Base-by-base conservation (phyloP, 192 early-diverging fungal species). In the Coemansia sp. region DNA sequence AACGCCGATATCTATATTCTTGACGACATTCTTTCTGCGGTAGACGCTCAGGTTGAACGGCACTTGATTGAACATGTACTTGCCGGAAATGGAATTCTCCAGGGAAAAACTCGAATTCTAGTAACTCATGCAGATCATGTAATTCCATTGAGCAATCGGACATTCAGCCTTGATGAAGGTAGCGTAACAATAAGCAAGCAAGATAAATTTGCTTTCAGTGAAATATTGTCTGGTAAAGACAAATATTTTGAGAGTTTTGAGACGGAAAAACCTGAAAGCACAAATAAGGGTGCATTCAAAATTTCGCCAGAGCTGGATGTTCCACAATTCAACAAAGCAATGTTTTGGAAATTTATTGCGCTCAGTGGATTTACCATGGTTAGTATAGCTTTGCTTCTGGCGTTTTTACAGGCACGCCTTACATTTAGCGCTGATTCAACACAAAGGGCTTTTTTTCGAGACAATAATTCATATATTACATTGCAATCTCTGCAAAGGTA, bases 1-100 rank as follows among this genome's bases (percentile, higher is more conserved):
- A 62, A 84, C 2, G 82, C 84, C 8, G 83, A 84, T 47, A 74
- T 88, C 6, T 64, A 60, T 35, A 32, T 70, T 42, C 30, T 70
- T 4, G 68, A 70, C 14, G 61, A 70, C 22, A 47, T 70, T 11
- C 52, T 70, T 8, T 54, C 62, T n/a, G 68, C 62, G 5, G 68
- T 70, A 31, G 68, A 70, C 57, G 60, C 62, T 9, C 52, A 58
- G 4, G 68, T 70, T 25, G 68, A 64, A 18, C 40, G 62, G 35
- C 56, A 70, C 5, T 14, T 70, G n/a, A 33, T 70, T 44, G 61
- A 70, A 29, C 16, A 54, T 43, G 49, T 70, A 5, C 61, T 73
- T 29, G 23, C 49, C 28, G n/a, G 28, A 27, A 29, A 58, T 24
- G 35, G 71, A 60, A 22, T 44, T 73, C 4, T n/a, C 63, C 2